Base-by-base conservation (phyloP, 1,284 basidiomycete species). In the Tranzscheliella williamsii region DNA sequence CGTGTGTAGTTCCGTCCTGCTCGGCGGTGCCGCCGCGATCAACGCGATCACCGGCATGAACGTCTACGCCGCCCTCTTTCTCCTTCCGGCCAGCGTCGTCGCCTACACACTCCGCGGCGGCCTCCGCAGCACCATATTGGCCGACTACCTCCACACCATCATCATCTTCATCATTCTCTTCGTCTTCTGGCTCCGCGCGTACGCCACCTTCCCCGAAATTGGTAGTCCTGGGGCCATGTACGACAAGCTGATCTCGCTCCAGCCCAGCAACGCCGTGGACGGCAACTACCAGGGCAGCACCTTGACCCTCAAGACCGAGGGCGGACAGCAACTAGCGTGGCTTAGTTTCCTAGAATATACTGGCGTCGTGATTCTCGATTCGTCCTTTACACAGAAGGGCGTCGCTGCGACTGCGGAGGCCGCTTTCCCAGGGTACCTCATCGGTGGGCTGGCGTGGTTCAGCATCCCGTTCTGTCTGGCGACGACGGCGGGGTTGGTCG, bases 151-250 rank as follows among this genome's bases (percentile, higher is more conserved):
- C 22, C 70, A 72, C 42, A 72, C 70, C 5, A 44, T 68, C 37
- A 65, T 72, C 58, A 70, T 72, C 53, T 71, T 72, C 33, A 44
- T 71, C 32, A 69, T 72, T 38, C 49, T 72, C 17, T 70, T 70
- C 42, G 41, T 58, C 27, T 47, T 72, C 36, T 70, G 54, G 49
- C 46, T 72, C 32, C 37, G 49, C 5, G 53, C 63, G 12, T 72
- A 70, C 40, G 53, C 64, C 16, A 72, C 70, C 8, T 56, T 57
- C 51, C 53, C 58, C 4, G 42, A 57, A 6, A 58, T 72, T 34
- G 70, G 70, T 8, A 60, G 53, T 17, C 66, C 70, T 2, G 43
- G 42, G 8, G 45, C 38, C 27, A 68, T 72, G 65, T 72, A 64
- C 38, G 45, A 69, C n/a, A 45, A 56, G 17, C 42, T 72, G 8